A percentile compares a stretch with the other conserved stretches of the same genome.
Evolutionary conservation across 2,329 filamentous ascomycete species (phyloP).

Genomic region (Trichoderma sp.): DNA sequence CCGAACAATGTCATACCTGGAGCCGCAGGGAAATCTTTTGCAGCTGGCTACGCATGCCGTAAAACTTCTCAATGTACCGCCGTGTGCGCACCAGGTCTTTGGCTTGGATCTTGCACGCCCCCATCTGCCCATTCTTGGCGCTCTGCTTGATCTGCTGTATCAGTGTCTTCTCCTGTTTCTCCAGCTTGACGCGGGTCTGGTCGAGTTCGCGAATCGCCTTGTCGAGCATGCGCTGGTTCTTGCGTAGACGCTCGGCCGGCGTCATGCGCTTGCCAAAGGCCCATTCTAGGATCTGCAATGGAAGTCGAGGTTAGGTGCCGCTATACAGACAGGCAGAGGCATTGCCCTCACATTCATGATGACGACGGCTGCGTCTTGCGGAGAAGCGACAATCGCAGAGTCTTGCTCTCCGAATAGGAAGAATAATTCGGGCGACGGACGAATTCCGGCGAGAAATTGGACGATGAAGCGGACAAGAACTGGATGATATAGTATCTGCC

Average conservation of each 20-base stretch:
- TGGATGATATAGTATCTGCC: constrained; percentile 16
- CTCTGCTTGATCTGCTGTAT: constrained; percentile 96
- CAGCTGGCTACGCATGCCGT: constrained; percentile 93
- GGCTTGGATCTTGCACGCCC: constrained; percentile 96
- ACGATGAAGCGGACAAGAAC: neutral
- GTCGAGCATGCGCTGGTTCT: constrained; percentile 94
- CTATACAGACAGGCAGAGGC: neutral
- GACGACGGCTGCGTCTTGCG: neutral
- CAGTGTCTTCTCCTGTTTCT: constrained; percentile 98
- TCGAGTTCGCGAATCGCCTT: constrained; percentile 97
- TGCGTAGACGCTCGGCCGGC: constrained; percentile 83
- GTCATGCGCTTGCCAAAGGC: constrained; percentile 99
- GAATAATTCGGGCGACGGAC: neutral
- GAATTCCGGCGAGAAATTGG: neutral
- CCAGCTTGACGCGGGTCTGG: constrained; percentile 88
- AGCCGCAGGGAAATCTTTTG: constrained; percentile 94
- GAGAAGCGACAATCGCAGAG: neutral
- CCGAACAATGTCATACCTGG: constrained; percentile 58
- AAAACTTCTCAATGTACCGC: constrained; percentile 96
- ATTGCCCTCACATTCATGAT: constrained; percentile 53
- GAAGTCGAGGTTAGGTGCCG: constrained; percentile 15
- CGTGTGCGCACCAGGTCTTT: constrained; percentile 94
- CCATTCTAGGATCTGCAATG: constrained; percentile 85
- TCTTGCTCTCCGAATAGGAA: neutral
- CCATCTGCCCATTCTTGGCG: constrained; percentile 96